A percentile compares a stretch with the other conserved stretches of the same genome.
phyloP scores from a whole-genome alignment of 2,329 filamentous ascomycete species.

The Colletotrichum camelliae region DNA sequence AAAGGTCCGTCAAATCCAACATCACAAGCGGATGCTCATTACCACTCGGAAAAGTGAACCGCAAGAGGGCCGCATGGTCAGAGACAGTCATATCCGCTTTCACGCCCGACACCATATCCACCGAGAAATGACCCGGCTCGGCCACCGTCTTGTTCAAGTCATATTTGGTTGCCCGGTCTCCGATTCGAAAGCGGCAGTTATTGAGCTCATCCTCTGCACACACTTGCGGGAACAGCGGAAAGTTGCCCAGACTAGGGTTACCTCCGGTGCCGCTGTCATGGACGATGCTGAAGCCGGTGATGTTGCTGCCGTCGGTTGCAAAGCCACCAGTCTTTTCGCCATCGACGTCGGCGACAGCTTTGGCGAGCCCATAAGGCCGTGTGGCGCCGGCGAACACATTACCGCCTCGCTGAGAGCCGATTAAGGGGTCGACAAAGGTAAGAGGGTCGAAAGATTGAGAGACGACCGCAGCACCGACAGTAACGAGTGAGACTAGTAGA shows the following conservation, averaged over 20 bases:
- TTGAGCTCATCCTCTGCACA: conserved; percentile 55
- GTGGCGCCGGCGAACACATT: conserved; percentile 64
- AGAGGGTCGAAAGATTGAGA: conserved; percentile 11
- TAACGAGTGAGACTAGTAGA: background rate
- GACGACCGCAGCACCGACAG: conserved; percentile 30
- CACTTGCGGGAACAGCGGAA: conserved; percentile 49
- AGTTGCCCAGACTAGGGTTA: conserved; percentile 45
- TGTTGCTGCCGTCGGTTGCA: conserved; percentile 48
- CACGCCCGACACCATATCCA: conserved; percentile 59
- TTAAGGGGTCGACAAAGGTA: conserved; percentile 47
- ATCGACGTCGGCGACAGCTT: conserved; percentile 59
- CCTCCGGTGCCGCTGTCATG: conserved; percentile 43
- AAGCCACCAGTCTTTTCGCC: conserved; percentile 51
- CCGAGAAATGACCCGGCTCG: conserved; percentile 61
- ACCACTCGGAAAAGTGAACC: conserved; percentile 57
- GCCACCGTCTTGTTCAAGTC: conserved; percentile 48
- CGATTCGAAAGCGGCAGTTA: conserved; percentile 58
- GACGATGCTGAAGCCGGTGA: conserved; percentile 56
- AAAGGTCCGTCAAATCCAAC: conserved; percentile 66
- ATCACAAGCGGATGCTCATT: conserved; percentile 55
- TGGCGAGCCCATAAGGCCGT: conserved; percentile 60
- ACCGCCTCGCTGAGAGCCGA: conserved; percentile 60
- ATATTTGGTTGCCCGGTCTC: conserved; percentile 45
- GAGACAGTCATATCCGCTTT: conserved; percentile 65
- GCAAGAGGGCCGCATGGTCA: conserved; percentile 66